A percentile compares a stretch with the other conserved stretches of the same genome.
Evolutionary conservation across 106 monocot species (phyloP).

Genomic region (Dendrobium huoshanense): DNA sequence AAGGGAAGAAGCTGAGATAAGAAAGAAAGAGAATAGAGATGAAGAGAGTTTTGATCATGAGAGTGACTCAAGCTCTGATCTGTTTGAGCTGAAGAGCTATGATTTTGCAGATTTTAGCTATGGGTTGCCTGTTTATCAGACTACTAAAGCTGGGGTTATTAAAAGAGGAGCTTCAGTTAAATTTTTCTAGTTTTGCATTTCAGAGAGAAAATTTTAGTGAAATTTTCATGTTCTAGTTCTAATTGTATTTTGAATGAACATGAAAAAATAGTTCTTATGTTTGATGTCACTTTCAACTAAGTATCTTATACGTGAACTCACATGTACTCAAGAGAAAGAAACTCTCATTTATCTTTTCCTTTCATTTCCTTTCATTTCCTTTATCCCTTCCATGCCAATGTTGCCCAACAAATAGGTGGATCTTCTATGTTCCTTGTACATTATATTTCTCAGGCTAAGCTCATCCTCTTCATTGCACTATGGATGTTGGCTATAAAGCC

Average conservation of each 20-base stretch:
- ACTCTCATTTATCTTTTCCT: too few species aligned
- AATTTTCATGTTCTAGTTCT: neutral
- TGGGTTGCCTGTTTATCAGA: conserved; percentile 11
- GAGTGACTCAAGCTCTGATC: conserved; percentile 53
- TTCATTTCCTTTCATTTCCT: too few species aligned
- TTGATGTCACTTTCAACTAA: too few species aligned
- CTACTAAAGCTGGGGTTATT: neutral
- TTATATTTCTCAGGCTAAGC: too few species aligned
- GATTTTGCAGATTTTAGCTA: conserved; percentile 9
- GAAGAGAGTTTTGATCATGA: conserved; percentile 16
- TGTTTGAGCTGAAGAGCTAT: conserved; percentile 40
- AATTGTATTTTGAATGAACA: neutral
- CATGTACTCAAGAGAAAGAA: too few species aligned
- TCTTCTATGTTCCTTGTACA: too few species aligned
- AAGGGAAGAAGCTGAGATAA: conserved; percentile 5
- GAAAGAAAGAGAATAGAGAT: neutral
- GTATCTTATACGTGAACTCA: too few species aligned
- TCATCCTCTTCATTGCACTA: too few species aligned
- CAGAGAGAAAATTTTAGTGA: neutral
- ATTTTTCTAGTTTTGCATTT: neutral
- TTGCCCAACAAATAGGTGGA: too few species aligned
- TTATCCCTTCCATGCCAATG: too few species aligned
- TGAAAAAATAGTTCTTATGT: too few species aligned
- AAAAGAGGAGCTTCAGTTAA: neutral
- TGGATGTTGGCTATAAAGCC: too few species aligned